phyloP scores from a whole-genome alignment of 768 basidiomycete species.

The Arthromyces matolae region DNA sequence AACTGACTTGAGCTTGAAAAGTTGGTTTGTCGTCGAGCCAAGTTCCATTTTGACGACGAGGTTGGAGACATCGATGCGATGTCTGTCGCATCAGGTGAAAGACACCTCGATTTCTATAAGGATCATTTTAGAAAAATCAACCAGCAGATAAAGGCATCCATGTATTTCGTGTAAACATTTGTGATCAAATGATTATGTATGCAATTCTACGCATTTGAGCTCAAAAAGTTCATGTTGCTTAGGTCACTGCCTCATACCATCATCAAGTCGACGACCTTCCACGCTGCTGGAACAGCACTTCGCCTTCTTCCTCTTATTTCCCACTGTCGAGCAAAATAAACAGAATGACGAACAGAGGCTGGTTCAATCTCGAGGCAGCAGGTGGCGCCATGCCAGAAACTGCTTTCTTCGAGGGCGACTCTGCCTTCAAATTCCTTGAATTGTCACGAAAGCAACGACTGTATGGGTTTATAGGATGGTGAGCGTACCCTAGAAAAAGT shows the following conservation, averaged over 20 bases:
- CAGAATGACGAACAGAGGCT: slow-evolving; percentile 70
- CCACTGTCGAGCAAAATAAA: slow-evolving; percentile 5
- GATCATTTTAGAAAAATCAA: slow-evolving; percentile 30
- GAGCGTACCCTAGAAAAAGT: slow-evolving; percentile 24
- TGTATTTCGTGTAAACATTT: slow-evolving; percentile 30
- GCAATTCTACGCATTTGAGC: too few relatives aligned
- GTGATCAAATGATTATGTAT: slow-evolving; percentile 11
- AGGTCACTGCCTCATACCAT: neutral
- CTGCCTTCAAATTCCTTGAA: slow-evolving; percentile 78
- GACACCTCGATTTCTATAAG: slow-evolving; percentile 27
- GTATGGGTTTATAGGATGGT: slow-evolving; percentile 87
- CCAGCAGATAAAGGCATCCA: slow-evolving; percentile 20
- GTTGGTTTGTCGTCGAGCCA: slow-evolving; percentile 54
- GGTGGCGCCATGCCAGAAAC: slow-evolving; percentile 64
- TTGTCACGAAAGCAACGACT: slow-evolving; percentile 77
- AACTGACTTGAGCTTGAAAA: slow-evolving; percentile 20
- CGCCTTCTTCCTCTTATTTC: neutral
- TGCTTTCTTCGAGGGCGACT: slow-evolving; percentile 85
- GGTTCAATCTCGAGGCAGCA: slow-evolving; percentile 81
- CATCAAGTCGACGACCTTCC: neutral
- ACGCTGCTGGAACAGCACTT: slow-evolving; percentile 34
- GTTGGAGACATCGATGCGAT: slow-evolving; percentile 32
- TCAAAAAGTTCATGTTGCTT: too few relatives aligned
- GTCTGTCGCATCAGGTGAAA: slow-evolving; percentile 31
- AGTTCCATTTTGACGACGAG: slow-evolving; percentile 43